Evolutionary conservation across 768 basidiomycete species (phyloP), one percentile per base, ranked within the genome.

Genomic region (Boletellus ananas): DNA sequence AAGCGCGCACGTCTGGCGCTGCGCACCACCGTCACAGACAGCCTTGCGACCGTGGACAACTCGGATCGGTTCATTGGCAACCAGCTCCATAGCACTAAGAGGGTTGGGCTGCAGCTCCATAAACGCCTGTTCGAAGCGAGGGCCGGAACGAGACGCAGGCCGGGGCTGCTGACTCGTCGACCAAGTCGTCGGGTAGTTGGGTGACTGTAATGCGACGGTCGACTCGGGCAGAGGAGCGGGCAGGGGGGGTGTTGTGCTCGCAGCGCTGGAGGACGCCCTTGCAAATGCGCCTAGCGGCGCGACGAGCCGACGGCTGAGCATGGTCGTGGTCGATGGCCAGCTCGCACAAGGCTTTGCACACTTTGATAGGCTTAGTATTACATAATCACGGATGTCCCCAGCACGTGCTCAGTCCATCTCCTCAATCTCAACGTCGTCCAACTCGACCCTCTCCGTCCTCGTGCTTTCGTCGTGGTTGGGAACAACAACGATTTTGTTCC

Each of bases 21-120:
- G 74, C 90, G 59, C 58, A 97, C 96, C 95, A 61, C 96, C 96
- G 67, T 99, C 95, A 67, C 96, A 99, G 43, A 85, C 77, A 2
- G 93, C 94, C 68, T 83, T 91, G 59, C 95, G 78, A 17, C 83
- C 87, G 39, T 90, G 69, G 10, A 95, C 85, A 39, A 93, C 64
- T 45, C 87, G 77, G 48, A 95, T 79, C 8, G 95, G 94, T 68
- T 96, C 93, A 56, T 90, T 77, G 43, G 78, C 78, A 58, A 98
- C 79, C 60, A 98, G 77, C 55, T 87, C 86, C 87, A 97, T 94
- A 2, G 95, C 96, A 52, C 90, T 90, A 55, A 86, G 75, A 12
- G 95, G 87, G 50, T 83, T 83, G 2, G 96, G 95, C 68, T 99
- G 96, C 49, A 91, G 75, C 36, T 84, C 83, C 79, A 94, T 82